Conservation (phyloP, 129 eudicot species). For the Smallanthus sonchifolius region DNA sequence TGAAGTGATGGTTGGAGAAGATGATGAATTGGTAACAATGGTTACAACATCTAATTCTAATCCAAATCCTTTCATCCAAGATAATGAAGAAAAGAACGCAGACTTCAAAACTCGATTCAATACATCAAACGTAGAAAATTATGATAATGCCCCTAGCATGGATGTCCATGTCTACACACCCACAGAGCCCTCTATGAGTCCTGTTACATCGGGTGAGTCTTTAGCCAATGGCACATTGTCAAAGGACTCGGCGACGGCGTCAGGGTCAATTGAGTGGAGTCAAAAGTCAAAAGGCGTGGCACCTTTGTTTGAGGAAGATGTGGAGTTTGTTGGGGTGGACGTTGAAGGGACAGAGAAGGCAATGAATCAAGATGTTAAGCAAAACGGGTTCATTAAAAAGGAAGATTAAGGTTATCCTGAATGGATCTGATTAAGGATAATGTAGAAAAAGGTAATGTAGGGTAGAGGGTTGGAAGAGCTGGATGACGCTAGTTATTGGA, state of each 20-base stretch:
- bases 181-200: slow-evolving; percentile 13
- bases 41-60: slow-evolving; percentile 31
- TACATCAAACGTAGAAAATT: slow-evolving; percentile 18
- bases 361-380: slow-evolving; percentile 71
- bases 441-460: slow-evolving; percentile 36
- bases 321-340: slow-evolving; percentile 92
- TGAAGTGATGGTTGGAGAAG: slow-evolving; percentile 86
- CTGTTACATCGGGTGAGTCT: slow-evolving; percentile 35
- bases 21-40: slow-evolving; percentile 51
- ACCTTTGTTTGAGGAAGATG: slow-evolving; percentile 88
- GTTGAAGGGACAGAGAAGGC: slow-evolving; percentile 84
- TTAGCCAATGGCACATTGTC: slow-evolving; percentile 37
- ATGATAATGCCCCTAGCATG: slow-evolving; percentile 8
- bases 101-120: neutral
- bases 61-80: slow-evolving; percentile 18
- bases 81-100: slow-evolving; percentile 8
- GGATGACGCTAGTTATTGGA: slow-evolving; percentile 74
- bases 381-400: slow-evolving; percentile 71
- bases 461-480: slow-evolving; percentile 47
- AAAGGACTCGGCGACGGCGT: neutral
- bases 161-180: slow-evolving; percentile 14
- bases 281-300: slow-evolving; percentile 24
- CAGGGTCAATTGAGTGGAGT: neutral
- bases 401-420: slow-evolving; percentile 30
- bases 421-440: slow-evolving; percentile 4